These are phyloP conservation scores for Bjerkandera adusta DNA, from an alignment of 1,284 basidiomycete species.

Conservation along the genomic window DNA sequence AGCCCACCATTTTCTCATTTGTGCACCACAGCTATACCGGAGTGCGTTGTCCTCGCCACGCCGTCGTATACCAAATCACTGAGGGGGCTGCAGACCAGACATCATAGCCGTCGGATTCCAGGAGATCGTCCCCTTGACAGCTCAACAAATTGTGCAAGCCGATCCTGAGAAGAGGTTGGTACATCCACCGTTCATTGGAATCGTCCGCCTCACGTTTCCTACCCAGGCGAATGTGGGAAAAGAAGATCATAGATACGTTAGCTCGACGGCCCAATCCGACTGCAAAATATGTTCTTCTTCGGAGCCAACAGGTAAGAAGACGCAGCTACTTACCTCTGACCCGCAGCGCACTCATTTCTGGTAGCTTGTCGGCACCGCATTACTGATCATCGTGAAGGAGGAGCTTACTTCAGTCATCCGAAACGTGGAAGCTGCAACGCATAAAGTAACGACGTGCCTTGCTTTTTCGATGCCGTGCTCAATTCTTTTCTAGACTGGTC, in stretches of 20 bases:
- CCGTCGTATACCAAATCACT: not conserved
- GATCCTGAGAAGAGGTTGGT: constrained; percentile 89
- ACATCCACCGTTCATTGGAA: not conserved
- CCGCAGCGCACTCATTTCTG: not conserved
- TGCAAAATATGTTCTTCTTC: constrained; percentile 79
- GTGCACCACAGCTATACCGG: constrained; percentile 49
- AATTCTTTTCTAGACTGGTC: constrained; percentile 67
- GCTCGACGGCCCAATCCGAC: constrained; percentile 65
- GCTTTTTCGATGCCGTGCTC: constrained; percentile 1
- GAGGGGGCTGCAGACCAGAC: constrained; percentile 82
- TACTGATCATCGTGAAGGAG: constrained; percentile 83
- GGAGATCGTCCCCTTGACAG: constrained; percentile 96
- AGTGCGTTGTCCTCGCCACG: constrained; percentile 42
- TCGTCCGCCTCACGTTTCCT: not conserved
- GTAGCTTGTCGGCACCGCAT: constrained; percentile 91
- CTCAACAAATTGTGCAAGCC: constrained; percentile 94
- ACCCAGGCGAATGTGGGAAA: constrained; percentile 83
- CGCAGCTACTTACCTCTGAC: constrained; percentile 5
- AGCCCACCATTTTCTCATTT: constrained; percentile 12
- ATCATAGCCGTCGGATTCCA: constrained; percentile 94
- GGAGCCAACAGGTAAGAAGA: constrained; percentile 81
- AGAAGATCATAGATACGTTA: constrained; percentile 77
- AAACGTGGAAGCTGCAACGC: constrained; percentile 88
- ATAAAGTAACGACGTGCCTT: constrained; percentile 60
- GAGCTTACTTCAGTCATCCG: constrained; percentile 78